Conservation (phyloP, 805 yeast genomes). For the Ogataea allantospora region DNA sequence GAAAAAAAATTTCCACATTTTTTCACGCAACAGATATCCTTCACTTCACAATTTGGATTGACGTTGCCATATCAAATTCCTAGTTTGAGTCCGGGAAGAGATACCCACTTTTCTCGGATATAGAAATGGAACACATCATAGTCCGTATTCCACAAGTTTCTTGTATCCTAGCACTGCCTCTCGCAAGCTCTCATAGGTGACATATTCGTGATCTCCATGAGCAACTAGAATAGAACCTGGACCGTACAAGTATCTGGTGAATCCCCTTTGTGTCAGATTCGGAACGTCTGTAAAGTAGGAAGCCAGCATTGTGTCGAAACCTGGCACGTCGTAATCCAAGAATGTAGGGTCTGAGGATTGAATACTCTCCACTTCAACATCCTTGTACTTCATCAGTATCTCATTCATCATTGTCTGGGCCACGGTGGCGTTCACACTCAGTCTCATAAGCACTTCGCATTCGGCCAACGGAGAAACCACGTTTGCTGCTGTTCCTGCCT, state of each 20-base stretch:
- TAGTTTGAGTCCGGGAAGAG: slow-evolving; percentile 33
- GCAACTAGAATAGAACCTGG: slow-evolving; percentile 66
- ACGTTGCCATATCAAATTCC: slow-evolving; percentile 26
- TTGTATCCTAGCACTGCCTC: slow-evolving; percentile 55
- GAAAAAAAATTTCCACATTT: background rate
- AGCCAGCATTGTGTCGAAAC: slow-evolving; percentile 48
- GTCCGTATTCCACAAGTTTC: slow-evolving; percentile 33
- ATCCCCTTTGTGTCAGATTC: slow-evolving; percentile 34
- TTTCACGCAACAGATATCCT: slow-evolving; percentile 11
- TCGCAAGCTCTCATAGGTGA: slow-evolving; percentile 44
- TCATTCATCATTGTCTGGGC: slow-evolving; percentile 38
- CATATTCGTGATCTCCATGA: slow-evolving; percentile 55
- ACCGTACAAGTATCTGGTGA: slow-evolving; percentile 56
- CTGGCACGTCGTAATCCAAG: slow-evolving; percentile 61
- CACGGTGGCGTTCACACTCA: slow-evolving; percentile 44
- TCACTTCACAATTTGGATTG: slow-evolving; percentile 11
- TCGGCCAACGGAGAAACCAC: slow-evolving; percentile 60
- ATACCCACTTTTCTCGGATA: slow-evolving; percentile 28
- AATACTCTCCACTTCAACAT: slow-evolving; percentile 12
- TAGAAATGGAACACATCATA: slow-evolving; percentile 29
- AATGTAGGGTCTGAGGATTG: slow-evolving; percentile 40
- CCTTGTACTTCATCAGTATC: slow-evolving; percentile 31
- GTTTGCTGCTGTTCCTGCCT: slow-evolving; percentile 65
- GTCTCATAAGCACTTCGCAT: slow-evolving; percentile 51
- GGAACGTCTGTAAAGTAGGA: slow-evolving; percentile 46